phyloP scores from a whole-genome alignment of 1,139 yeast species.

The Scheffersomyces stambukii region DNA sequence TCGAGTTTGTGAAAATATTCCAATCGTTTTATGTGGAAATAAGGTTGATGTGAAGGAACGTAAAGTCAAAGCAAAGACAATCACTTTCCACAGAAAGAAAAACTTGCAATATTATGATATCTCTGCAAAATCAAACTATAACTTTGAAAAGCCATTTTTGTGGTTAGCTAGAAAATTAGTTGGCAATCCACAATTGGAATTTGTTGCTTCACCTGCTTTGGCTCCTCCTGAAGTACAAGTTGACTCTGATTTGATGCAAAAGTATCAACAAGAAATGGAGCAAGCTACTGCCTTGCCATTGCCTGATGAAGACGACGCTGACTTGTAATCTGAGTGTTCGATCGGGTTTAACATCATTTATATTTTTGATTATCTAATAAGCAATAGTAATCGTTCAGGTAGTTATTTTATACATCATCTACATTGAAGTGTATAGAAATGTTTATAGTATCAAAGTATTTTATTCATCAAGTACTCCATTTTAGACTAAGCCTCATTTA shows the following conservation, averaged over 20 bases:
- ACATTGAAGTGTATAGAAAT: background rate
- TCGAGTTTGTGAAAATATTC: constrained; percentile 99
- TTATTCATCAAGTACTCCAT: background rate
- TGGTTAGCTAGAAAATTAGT: constrained; percentile 99
- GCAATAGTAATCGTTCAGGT: no score
- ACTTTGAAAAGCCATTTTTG: constrained; percentile 99
- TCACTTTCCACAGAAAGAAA: constrained; percentile 99
- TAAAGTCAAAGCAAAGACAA: constrained; percentile 99
- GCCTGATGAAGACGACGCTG: constrained; percentile 99
- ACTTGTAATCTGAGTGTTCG: constrained; percentile 51
- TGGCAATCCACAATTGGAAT: constrained; percentile 97
- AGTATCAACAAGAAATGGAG: constrained; percentile 99
- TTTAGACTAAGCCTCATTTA: no score
- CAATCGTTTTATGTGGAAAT: constrained; percentile 98
- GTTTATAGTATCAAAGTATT: constrained; percentile 1
- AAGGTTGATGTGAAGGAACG: constrained; percentile 99
- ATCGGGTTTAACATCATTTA: no score
- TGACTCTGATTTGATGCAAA: constrained; percentile 92
- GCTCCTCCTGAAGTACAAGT: constrained; percentile 99
- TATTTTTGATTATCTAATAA: no score
- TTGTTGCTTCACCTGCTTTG: constrained; percentile 98
- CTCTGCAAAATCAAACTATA: constrained; percentile 98
- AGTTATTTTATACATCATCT: background rate
- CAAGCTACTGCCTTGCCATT: constrained; percentile 99
- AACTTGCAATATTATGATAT: constrained; percentile 99